Conservation (phyloP, 2,329 filamentous ascomycete genomes). For the Aspergillus ibericus region DNA sequence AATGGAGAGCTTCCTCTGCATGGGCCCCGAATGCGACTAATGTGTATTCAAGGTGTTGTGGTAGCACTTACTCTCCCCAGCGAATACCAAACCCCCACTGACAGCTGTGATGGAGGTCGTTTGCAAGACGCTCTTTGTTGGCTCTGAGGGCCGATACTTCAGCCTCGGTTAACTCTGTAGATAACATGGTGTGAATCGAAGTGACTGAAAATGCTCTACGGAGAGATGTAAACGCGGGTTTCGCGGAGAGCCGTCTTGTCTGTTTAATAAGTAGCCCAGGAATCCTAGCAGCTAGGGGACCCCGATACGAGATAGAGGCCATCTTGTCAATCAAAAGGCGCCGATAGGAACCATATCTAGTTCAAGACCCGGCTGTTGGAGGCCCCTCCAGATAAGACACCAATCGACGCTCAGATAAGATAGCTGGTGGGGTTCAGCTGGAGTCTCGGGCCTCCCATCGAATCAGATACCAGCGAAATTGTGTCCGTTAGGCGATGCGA, state of each 20-base stretch:
- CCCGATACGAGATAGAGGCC: constrained; percentile 3
- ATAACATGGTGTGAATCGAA: constrained; percentile 33
- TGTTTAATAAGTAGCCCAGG: constrained; percentile 3
- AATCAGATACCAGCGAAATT: constrained; percentile 13
- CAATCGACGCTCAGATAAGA: constrained; percentile 16
- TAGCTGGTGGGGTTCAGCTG: constrained; percentile 9
- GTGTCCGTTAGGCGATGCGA: constrained; percentile 3
- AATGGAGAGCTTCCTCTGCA: not conserved
- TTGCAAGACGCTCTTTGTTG: constrained; percentile 60
- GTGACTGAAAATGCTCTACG: constrained; percentile 16
- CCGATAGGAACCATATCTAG: not conserved
- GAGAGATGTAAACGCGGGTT: constrained; percentile 1
- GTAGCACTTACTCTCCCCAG: constrained; percentile 63
- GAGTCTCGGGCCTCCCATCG: constrained; percentile 15
- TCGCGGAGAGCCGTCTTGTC: not conserved
- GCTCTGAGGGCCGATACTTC: constrained; percentile 57
- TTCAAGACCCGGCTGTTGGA: constrained; percentile 5
- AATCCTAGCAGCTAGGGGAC: not conserved
- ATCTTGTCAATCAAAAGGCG: constrained; percentile 6
- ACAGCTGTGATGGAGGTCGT: constrained; percentile 64
- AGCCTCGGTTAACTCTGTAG: constrained; percentile 49
- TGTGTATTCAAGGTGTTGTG: not conserved
- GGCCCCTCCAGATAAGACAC: constrained; percentile 6
- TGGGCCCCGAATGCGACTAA: not conserved
- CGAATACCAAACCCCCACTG: constrained; percentile 65